Conservation (phyloP, 148 eudicot genomes). For the Fallopia convolvulus region DNA sequence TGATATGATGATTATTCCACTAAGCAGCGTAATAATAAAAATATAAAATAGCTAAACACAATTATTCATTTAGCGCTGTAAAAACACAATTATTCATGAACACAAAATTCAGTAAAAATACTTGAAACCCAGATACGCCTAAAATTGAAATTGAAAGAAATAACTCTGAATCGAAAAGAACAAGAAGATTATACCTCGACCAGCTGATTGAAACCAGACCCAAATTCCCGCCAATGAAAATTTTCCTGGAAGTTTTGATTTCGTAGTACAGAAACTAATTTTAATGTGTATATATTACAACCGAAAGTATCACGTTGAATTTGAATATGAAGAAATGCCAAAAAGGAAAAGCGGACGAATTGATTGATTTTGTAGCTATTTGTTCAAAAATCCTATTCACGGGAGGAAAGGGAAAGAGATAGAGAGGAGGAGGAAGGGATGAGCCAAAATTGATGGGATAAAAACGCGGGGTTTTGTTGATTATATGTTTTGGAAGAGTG, state of each 20-base stretch:
- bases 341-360: background rate
- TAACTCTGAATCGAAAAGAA: background rate
- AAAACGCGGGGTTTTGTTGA: background rate
- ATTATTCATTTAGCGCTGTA: background rate
- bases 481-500: background rate
- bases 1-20: background rate
- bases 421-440: background rate
- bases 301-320: background rate
- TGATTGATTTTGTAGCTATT: slow-evolving; percentile 5
- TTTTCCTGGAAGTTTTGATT: background rate
- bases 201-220: background rate
- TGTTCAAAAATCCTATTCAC: background rate
- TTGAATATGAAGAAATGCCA: background rate
- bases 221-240: background rate
- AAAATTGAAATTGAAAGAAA: no score
- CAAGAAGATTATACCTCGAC: background rate
- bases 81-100: background rate
- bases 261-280: background rate
- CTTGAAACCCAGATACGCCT: no score
- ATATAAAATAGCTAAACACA: background rate
- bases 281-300: background rate
- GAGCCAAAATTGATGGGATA: background rate
- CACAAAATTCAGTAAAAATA: no score
- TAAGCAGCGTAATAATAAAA: background rate
- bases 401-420: background rate